Base-by-base conservation (phyloP, 495 filamentous ascomycete species). In the Clavariopsis aquatica region DNA sequence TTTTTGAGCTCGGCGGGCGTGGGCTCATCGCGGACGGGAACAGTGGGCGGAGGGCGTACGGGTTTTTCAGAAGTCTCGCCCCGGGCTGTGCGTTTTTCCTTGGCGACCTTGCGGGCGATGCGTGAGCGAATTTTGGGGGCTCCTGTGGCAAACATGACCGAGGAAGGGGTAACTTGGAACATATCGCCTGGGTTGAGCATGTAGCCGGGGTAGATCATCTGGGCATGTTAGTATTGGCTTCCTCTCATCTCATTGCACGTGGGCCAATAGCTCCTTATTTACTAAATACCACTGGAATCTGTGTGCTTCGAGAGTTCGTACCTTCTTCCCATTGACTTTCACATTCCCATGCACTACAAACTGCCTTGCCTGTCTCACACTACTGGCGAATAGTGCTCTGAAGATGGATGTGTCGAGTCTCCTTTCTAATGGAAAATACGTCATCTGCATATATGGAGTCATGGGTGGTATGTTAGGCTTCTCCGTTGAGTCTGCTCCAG, bases 181-280 rank as follows among this genome's bases (percentile, higher is more conserved):
- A 98, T 89, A 73, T 98, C 94, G 52, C 94, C 94, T 10, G 94
- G 94, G 76, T 98, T 98, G 27, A 98, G 87, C 71, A 92, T 89
- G 78, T 98, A 98, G 64, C 91, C 87, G 0, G 94, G 93, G 73
- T 96, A 87, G 49, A 80, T 83, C 90, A 98, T 96, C 94, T 97
- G 62, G 36, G 24, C 28, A 9, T 31, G 36, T 55, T 38, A 19
- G 24, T 4, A n/a, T 52, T 24, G 7, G 49, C 62, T 45, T 58
- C 26, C 13, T 28, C 45, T 26, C 10, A 17, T 12, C n/a, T 55
- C 27, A 55, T 10, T 15, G 45, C 19, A n/a, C n/a, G n/a, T n/a
- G n/a, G n/a, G n/a, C n/a, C n/a, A n/a, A n/a, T n/a, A n/a, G n/a
- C n/a, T n/a, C n/a, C n/a, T n/a, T n/a, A n/a, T n/a, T n/a, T n/a